Percentiles rank a stretch among this genome's conserved stretches.
These are phyloP conservation scores for Pyricularia sp. DNA, from an alignment of 2,329 filamentous ascomycete species.

Conservation along the genomic window DNA sequence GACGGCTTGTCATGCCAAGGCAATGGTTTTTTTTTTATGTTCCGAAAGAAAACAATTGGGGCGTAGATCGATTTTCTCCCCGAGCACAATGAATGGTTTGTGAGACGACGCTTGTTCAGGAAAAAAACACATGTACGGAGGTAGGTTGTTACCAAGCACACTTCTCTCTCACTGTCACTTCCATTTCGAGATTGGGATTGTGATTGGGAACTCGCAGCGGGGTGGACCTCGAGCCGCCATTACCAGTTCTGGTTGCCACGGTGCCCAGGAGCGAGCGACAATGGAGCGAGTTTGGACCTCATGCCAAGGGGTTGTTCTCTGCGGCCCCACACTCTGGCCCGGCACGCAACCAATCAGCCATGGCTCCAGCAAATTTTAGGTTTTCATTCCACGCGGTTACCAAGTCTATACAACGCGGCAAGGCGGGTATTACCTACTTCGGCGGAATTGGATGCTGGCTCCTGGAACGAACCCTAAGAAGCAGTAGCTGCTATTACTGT, in stretches of 20 bases:
- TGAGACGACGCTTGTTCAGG: background rate
- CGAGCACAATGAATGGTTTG: background rate
- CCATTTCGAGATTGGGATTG: background rate
- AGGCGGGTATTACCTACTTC: background rate
- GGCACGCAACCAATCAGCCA: background rate
- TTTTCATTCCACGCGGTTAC: background rate
- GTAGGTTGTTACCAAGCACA: background rate
- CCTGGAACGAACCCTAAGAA: background rate
- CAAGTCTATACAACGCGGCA: background rate
- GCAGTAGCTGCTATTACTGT: no score
- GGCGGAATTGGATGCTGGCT: no score
- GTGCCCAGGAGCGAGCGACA: background rate
- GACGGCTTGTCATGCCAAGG: background rate
- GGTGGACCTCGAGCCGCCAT: background rate
- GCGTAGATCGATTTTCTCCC: background rate
- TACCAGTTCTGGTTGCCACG: background rate
- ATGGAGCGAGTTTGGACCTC: background rate
- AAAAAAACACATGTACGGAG: no score
- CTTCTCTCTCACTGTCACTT: background rate
- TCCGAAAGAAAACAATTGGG: background rate
- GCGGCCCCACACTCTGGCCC: background rate
- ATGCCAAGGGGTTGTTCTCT: background rate
- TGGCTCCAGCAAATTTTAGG: background rate
- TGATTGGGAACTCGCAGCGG: background rate
- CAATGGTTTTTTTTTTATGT: background rate